Conservation (phyloP, 2,329 filamentous ascomycete genomes). For the Coniochaeta hoffmannii region DNA sequence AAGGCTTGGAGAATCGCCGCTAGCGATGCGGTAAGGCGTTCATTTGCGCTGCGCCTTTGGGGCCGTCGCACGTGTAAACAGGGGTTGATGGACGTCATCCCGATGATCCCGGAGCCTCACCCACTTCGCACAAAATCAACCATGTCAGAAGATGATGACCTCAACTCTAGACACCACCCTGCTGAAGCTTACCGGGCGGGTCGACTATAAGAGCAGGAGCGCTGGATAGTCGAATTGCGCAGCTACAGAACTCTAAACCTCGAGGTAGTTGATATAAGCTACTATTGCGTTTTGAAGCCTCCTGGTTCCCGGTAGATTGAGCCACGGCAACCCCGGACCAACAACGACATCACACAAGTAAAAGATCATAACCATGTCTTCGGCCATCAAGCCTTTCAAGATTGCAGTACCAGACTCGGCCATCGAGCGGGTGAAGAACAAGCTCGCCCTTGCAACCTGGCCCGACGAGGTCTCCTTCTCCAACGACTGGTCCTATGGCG, state of each 20-base stretch:
- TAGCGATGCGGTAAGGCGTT: too few relatives aligned
- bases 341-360: background rate
- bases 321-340: too few relatives aligned
- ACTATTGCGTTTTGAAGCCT: too few relatives aligned
- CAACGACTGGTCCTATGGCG: conserved; percentile 44
- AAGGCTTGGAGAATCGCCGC: too few relatives aligned
- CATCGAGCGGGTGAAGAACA: conserved; percentile 45
- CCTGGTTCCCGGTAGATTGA: too few relatives aligned
- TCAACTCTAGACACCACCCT: background rate
- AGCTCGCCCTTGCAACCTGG: conserved; percentile 37
- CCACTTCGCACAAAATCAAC: too few relatives aligned
- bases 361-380: conserved; percentile 2
- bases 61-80: too few relatives aligned
- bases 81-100: too few relatives aligned
- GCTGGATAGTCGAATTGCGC: background rate
- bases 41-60: background rate
- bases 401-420: conserved; percentile 43
- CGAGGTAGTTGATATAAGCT: too few relatives aligned
- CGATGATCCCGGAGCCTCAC: too few relatives aligned
- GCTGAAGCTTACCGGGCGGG: background rate
- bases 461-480: conserved; percentile 10
- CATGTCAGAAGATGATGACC: background rate
- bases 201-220: background rate
- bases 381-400: conserved; percentile 29
- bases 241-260: background rate